Conservation (phyloP, 768 basidiomycete genomes). For the Coprinopsis marcescibilis region DNA sequence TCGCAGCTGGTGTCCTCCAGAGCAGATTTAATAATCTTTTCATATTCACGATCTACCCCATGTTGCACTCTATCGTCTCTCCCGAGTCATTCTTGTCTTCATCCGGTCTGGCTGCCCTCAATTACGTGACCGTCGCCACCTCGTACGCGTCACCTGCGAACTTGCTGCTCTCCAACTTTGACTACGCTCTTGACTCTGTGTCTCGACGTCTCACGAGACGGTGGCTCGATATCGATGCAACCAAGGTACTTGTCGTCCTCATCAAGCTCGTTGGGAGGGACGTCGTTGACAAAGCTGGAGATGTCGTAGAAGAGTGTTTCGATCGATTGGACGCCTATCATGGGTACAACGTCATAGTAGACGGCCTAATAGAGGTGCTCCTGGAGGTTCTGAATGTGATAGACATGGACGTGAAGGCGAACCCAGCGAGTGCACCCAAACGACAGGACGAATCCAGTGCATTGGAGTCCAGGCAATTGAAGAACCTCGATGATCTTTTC, state of each 20-base stretch:
- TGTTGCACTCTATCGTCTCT: conserved; percentile 83
- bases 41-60: conserved; percentile 75
- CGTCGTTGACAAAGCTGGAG: conserved; percentile 84
- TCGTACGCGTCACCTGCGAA: conserved; percentile 89
- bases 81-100: conserved; percentile 58
- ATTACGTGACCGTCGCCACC: conserved; percentile 62
- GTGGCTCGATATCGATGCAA: conserved; percentile 83
- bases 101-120: conserved; percentile 71
- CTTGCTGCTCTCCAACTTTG: conserved; percentile 89
- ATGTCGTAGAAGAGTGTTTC: conserved; percentile 96
- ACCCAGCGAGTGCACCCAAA: conserved; percentile 12
- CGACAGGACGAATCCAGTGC: conserved; percentile 12
- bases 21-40: conserved; percentile 68
- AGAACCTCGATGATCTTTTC: conserved; percentile 45
- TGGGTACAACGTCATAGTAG: conserved; percentile 82
- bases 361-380: conserved; percentile 83
- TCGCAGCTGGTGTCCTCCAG: conserved; percentile 66
- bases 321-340: conserved; percentile 95
- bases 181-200: conserved; percentile 90
- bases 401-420: conserved; percentile 42
- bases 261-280: conserved; percentile 82
- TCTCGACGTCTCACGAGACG: conserved; percentile 75
- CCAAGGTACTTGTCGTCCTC: conserved; percentile 81
- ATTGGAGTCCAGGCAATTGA: conserved; percentile 23
- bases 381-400: conserved; percentile 80